phyloP scores from a whole-genome alignment of 2,329 filamentous ascomycete genomes.

The Cladosporium sp. region DNA sequence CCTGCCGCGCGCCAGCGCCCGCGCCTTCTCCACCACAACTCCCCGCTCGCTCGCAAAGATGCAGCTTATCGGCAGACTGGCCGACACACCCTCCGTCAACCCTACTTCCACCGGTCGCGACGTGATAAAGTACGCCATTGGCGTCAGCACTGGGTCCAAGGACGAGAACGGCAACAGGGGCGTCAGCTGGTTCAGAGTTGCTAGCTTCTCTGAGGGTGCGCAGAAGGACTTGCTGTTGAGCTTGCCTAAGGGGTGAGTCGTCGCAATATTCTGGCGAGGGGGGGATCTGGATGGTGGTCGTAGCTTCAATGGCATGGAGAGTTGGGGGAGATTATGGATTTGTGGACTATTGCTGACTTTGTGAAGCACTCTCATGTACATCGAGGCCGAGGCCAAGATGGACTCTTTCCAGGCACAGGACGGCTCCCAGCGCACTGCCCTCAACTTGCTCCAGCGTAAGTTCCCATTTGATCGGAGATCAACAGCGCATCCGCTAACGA shows the following conservation, averaged over 20 bases:
- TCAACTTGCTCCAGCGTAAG: constrained; percentile 82
- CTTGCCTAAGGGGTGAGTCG: constrained; percentile 79
- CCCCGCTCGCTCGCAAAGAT: constrained; percentile 71
- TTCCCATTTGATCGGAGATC: constrained; percentile 23
- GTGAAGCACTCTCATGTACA: constrained; percentile 71
- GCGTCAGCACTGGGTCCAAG: constrained; percentile 62
- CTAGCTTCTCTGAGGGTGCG: constrained; percentile 67
- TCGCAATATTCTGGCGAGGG: not conserved
- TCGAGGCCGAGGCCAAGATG: constrained; percentile 80
- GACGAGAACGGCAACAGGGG: constrained; percentile 67
- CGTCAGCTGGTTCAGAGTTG: constrained; percentile 83
- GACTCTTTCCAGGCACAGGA: constrained; percentile 67
- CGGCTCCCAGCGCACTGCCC: constrained; percentile 61
- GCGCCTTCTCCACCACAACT: constrained; percentile 73
- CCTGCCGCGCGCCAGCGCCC: constrained; percentile 47
- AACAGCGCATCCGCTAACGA: constrained; percentile 3
- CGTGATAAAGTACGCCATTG: constrained; percentile 75
- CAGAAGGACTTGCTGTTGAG: constrained; percentile 70
- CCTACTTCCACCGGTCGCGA: constrained; percentile 70
- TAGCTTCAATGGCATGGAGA: not conserved
- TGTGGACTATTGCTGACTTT: not conserved
- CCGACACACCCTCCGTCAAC: constrained; percentile 72
- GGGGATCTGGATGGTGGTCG: not conserved
- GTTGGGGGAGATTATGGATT: not conserved
- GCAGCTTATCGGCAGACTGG: constrained; percentile 83